Conservation (phyloP, 1,284 basidiomycete genomes). For the Apiotrichum sp. region DNA sequence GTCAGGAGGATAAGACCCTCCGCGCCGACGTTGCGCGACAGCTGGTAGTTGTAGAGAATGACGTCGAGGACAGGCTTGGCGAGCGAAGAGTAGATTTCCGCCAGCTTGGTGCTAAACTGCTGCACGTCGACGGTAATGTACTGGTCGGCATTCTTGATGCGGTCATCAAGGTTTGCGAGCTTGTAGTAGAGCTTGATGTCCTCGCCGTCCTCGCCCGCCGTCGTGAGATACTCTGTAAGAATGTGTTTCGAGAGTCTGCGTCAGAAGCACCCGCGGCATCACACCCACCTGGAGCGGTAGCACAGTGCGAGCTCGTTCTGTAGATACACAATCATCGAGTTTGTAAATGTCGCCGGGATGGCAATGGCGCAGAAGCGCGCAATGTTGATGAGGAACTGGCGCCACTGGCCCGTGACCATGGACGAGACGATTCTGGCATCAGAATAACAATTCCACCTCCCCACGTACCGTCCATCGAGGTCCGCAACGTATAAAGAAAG, state of each 20-base stretch:
- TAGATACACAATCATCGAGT: constrained; percentile 90
- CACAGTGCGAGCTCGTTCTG: constrained; percentile 90
- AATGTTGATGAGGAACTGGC: constrained; percentile 77
- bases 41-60: constrained; percentile 85
- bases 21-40: constrained; percentile 88
- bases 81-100: constrained; percentile 88
- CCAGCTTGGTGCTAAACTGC: constrained; percentile 83
- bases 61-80: constrained; percentile 92
- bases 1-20: constrained; percentile 85
- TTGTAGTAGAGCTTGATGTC: constrained; percentile 76
- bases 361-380: constrained; percentile 85
- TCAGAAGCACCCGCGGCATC: neutral
- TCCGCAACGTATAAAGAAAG: constrained; percentile 93
- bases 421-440: constrained; percentile 77
- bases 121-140: constrained; percentile 89
- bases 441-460: neutral
- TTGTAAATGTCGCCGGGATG: constrained; percentile 93
- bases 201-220: constrained; percentile 46
- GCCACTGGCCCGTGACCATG: constrained; percentile 78
- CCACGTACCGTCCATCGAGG: constrained; percentile 72
- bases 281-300: constrained; percentile 65
- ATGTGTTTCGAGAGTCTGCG: constrained; percentile 66
- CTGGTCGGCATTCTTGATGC: constrained; percentile 87
- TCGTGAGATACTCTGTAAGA: constrained; percentile 62
- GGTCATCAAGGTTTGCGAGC: constrained; percentile 83